A percentile compares a stretch with the other conserved stretches of the same genome.
phyloP scores from a whole-genome alignment of 2,329 filamentous ascomycete genomes.

The Aspergillus sp. region DNA sequence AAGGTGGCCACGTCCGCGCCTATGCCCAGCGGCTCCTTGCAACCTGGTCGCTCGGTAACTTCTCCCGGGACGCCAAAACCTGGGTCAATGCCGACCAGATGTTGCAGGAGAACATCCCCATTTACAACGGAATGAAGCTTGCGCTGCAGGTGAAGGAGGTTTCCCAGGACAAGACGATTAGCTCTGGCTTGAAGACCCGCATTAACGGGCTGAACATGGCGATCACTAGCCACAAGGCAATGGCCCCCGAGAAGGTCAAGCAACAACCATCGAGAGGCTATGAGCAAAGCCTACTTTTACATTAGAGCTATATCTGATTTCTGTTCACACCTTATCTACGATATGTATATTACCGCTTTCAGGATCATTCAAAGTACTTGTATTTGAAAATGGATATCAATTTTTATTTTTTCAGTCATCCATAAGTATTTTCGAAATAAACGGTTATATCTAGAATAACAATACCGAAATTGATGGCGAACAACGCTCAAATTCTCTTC shows the following conservation, averaged over 20 bases:
- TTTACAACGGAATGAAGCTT: slow-evolving; percentile 38
- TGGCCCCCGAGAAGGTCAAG: slow-evolving; percentile 12
- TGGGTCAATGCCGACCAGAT: slow-evolving; percentile 17
- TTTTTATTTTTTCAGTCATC: slow-evolving; percentile 2
- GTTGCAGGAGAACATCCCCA: slow-evolving; percentile 29
- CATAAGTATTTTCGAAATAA: background rate
- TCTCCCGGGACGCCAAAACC: slow-evolving; percentile 13
- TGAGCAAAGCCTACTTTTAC: slow-evolving; percentile 12
- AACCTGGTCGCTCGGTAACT: slow-evolving; percentile 24
- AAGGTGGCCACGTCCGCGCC: slow-evolving; percentile 32
- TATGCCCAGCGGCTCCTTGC: slow-evolving; percentile 36
- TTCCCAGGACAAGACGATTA: slow-evolving; percentile 18
- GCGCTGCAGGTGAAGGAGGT: slow-evolving; percentile 31
- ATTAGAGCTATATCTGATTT: slow-evolving; percentile 4
- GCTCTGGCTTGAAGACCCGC: slow-evolving; percentile 16
- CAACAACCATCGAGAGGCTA: slow-evolving; percentile 16
- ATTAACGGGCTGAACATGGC: slow-evolving; percentile 49
- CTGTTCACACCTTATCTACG: slow-evolving; percentile 3
- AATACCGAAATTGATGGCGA: too few relatives aligned
- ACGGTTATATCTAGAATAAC: background rate
- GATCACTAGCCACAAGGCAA: slow-evolving; percentile 30
- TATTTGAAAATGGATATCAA: slow-evolving; percentile 14
- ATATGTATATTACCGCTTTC: slow-evolving; percentile 19
- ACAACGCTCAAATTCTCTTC: background rate
- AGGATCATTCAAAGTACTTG: slow-evolving; percentile 13